Evolutionary conservation across 2,329 filamentous ascomycete genomes (phyloP).

Genomic region (Lachnellula cervina): DNA sequence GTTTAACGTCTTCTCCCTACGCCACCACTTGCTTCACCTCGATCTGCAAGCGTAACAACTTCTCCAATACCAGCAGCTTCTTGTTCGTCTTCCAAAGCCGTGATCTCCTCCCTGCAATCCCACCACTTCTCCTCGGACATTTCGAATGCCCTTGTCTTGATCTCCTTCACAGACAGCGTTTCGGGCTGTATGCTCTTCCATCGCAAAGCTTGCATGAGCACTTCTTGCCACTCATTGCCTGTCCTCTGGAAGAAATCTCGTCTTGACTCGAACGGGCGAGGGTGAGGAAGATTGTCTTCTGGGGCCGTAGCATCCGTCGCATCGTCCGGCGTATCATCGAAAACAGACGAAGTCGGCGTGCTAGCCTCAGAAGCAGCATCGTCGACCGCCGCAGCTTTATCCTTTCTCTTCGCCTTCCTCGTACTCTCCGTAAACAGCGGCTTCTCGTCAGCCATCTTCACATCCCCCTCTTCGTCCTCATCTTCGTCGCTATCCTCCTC

Average conservation of each 20-base stretch:
- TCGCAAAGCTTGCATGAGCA: constrained; percentile 70
- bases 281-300: constrained; percentile 32
- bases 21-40: constrained; percentile 44
- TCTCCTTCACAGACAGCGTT: constrained; percentile 76
- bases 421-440: constrained; percentile 38
- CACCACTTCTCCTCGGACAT: constrained; percentile 97
- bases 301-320: constrained; percentile 11
- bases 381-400: constrained; percentile 42
- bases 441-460: constrained; percentile 30
- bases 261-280: constrained; percentile 68
- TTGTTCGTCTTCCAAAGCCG: constrained; percentile 88
- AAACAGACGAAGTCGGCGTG: constrained; percentile 43
- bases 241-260: constrained; percentile 91
- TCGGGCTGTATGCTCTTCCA: constrained; percentile 64
- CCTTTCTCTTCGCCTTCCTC: constrained; percentile 53
- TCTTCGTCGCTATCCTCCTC: constrained; percentile 44
- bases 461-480: constrained; percentile 43
- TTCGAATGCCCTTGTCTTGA: constrained; percentile 86
- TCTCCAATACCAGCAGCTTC: constrained; percentile 83
- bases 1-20: constrained; percentile 26
- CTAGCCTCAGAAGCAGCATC: constrained; percentile 39
- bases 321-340: constrained; percentile 46
- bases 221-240: constrained; percentile 83
- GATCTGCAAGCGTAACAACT: constrained; percentile 81
- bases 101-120: constrained; percentile 94